Evolutionary conservation across 805 yeast species (phyloP).

Genomic region (Maudiozyma pseudohumilis): DNA sequence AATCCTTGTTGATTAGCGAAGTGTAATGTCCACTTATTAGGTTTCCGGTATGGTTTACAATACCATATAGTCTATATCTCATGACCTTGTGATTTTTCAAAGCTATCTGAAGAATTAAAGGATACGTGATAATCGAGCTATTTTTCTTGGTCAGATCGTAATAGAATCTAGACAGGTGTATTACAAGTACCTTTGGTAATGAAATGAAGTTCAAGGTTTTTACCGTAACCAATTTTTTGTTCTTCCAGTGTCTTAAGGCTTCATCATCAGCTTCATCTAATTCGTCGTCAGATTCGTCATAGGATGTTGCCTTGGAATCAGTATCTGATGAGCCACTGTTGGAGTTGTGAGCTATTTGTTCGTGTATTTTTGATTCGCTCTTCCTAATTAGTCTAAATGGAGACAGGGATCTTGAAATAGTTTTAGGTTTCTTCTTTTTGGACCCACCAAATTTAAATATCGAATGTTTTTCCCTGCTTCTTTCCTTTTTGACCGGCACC

Average conservation of each 20-base stretch:
- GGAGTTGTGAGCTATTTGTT: neutral
- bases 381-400: conserved; percentile 21
- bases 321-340: neutral
- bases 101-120: conserved; percentile 41
- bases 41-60: conserved; percentile 64
- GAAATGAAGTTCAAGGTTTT: conserved; percentile 69
- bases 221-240: conserved; percentile 35
- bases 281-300: conserved; percentile 4
- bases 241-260: conserved; percentile 8
- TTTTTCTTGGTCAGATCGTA: conserved; percentile 46
- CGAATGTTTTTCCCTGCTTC: neutral
- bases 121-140: conserved; percentile 43
- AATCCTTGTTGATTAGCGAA: conserved; percentile 44
- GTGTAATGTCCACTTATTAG: conserved; percentile 72
- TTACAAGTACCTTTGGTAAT: conserved; percentile 67
- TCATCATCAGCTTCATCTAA: conserved; percentile 4
- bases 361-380: conserved; percentile 1
- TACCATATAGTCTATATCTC: conserved; percentile 47
- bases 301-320: neutral
- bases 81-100: conserved; percentile 28
- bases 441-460: conserved; percentile 4
- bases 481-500: neutral
- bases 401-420: conserved; percentile 22
- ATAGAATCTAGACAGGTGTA: conserved; percentile 75
- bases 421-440: conserved; percentile 1